These are phyloP conservation scores for Alternaria gaisen DNA, from an alignment of 2,329 filamentous ascomycete species.

Conservation along the genomic window DNA sequence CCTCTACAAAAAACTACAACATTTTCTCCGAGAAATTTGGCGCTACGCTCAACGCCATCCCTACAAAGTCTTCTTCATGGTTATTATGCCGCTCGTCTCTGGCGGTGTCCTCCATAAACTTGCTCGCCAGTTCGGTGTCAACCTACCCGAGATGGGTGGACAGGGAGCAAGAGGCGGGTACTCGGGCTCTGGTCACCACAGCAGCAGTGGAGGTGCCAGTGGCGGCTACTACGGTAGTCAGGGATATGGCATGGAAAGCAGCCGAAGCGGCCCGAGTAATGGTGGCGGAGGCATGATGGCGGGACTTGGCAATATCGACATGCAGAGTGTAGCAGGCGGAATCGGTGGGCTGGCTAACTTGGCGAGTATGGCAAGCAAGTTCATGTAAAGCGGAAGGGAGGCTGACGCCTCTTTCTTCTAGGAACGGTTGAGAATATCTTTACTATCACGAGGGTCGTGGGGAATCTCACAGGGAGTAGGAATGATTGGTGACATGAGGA, in stretches of 20 bases:
- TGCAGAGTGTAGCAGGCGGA: conserved; percentile 45
- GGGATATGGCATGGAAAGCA: conserved; percentile 52
- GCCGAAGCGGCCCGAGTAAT: conserved; percentile 35
- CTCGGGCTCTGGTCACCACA: conserved; percentile 27
- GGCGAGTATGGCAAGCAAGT: conserved; percentile 57
- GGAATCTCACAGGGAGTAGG: conserved; percentile 1
- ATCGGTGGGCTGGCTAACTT: conserved; percentile 59
- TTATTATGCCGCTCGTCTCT: conserved; percentile 86
- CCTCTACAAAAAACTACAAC: conserved; percentile 77
- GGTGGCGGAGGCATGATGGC: conserved; percentile 38
- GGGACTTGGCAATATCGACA: conserved; percentile 38
- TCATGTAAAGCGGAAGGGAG: conserved; percentile 51
- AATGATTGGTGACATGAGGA: conserved; percentile 1
- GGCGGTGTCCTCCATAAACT: conserved; percentile 83
- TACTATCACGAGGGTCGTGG: conserved; percentile 14
- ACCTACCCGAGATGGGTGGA: conserved; percentile 67
- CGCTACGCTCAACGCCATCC: conserved; percentile 84
- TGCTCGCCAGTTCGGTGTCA: conserved; percentile 79
- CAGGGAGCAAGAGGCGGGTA: conserved; percentile 34
- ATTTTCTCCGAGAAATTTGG: conserved; percentile 81
- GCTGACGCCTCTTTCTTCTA: conserved; percentile 13
- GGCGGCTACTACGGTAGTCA: conserved; percentile 57
- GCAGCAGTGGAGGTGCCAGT: background rate
- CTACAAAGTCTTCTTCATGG: conserved; percentile 86
- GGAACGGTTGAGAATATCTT: conserved; percentile 22